Conservation (phyloP, 768 basidiomycete species). For the Fomitopsis serialis region DNA sequence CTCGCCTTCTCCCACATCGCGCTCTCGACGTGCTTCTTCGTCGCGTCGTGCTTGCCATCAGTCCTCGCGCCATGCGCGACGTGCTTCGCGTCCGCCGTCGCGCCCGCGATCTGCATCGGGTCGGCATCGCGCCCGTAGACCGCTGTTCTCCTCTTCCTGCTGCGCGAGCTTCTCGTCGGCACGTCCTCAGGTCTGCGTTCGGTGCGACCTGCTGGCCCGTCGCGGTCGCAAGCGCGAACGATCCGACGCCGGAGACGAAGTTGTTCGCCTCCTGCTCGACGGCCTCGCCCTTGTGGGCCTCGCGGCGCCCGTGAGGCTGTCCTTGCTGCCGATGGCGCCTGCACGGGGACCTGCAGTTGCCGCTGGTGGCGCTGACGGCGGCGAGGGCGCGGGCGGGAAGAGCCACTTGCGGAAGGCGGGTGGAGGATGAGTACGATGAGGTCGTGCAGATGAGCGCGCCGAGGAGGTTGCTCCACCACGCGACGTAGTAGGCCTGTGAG, state of each 20-base stretch:
- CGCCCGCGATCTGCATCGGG: conserved; percentile 22
- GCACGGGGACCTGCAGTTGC: conserved; percentile 29
- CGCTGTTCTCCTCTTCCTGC: conserved; percentile 12
- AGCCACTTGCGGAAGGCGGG: conserved; percentile 26
- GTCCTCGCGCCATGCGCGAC: conserved; percentile 16
- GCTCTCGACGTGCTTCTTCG: conserved; percentile 24
- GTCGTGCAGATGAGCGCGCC: conserved; percentile 27
- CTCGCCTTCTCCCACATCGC: conserved; percentile 29
- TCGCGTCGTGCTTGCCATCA: conserved; percentile 19
- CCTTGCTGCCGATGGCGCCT: conserved; percentile 25
- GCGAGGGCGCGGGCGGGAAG: conserved; percentile 34
- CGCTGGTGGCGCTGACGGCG: conserved; percentile 24
- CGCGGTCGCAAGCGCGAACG: conserved; percentile 27
- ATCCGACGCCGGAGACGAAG: conserved; percentile 27
- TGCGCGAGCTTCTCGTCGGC: conserved; percentile 9
- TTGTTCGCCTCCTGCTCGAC: conserved; percentile 34
- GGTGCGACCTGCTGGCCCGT: conserved; percentile 17
- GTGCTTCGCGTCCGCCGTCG: conserved; percentile 23
- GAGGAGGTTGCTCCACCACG: conserved; percentile 33
- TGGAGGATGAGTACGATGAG: conserved; percentile 31
- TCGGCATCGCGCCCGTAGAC: conserved; percentile 22
- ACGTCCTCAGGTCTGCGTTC: conserved; percentile 19
- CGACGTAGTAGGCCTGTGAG: conserved; percentile 26
- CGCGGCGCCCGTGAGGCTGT: conserved; percentile 31
- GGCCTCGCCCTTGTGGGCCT: conserved; percentile 32